These are phyloP conservation scores for Cardamine occulta DNA, from an alignment of 345 rosid species.

Conservation along the genomic window DNA sequence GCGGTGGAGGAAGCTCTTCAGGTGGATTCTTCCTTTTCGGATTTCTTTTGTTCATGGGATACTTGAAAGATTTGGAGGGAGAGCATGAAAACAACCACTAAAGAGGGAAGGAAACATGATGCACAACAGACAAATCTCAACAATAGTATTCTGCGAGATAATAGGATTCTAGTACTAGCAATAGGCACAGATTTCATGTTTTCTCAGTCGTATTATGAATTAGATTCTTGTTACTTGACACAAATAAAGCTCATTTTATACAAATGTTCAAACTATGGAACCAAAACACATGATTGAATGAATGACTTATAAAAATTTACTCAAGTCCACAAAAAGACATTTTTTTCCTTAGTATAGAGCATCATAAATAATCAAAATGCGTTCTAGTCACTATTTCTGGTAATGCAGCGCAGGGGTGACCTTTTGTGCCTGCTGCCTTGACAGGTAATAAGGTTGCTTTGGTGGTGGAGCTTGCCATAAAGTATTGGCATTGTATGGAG, in stretches of 20 bases:
- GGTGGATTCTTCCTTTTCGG: slow-evolving; percentile 93
- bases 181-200: slow-evolving; percentile 12
- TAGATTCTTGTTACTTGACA: slow-evolving; percentile 8
- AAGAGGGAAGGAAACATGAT: slow-evolving; percentile 1
- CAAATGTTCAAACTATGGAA: background rate
- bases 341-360: slow-evolving; percentile 18
- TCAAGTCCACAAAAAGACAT: background rate
- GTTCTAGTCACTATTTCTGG: background rate
- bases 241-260: slow-evolving; percentile 16
- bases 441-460: background rate
- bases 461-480: background rate
- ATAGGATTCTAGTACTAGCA: slow-evolving; percentile 7
- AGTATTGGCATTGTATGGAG: background rate
- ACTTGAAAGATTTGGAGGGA: slow-evolving; percentile 76
- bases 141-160: slow-evolving; percentile 5
- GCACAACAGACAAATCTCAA: slow-evolving; percentile 16
- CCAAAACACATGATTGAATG: slow-evolving; percentile 14
- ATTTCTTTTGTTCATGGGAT: slow-evolving; percentile 78
- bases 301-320: background rate
- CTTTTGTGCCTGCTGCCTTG: background rate
- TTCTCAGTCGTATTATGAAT: slow-evolving; percentile 16
- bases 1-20: slow-evolving; percentile 79
- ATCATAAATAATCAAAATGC: background rate
- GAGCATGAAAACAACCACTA: slow-evolving; percentile 51
- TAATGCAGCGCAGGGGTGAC: slow-evolving; percentile 17